Percentiles rank a stretch among this genome's conserved stretches.
Conservation (phyloP, 805 yeast species). For the Yarrowia sp. region DNA sequence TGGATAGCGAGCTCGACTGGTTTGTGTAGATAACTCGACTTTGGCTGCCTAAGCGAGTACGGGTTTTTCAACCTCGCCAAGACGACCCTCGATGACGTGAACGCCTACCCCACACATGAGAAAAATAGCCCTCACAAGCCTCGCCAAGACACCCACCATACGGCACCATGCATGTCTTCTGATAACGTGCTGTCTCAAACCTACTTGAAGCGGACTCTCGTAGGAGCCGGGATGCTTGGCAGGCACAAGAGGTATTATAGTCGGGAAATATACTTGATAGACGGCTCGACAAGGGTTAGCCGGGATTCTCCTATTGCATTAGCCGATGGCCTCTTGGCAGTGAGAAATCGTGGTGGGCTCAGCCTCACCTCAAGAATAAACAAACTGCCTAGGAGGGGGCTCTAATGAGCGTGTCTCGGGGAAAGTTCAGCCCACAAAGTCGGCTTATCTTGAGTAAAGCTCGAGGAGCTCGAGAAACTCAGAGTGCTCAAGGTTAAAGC, state of each 20-base stretch:
- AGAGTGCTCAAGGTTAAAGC: not conserved
- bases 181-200: conserved; percentile 28
- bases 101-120: not conserved
- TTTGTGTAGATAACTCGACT: not conserved
- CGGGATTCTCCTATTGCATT: not conserved
- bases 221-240: not conserved
- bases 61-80: not conserved
- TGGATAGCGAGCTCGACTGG: not conserved
- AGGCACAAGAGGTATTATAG: conserved; percentile 12
- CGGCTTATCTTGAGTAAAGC: not conserved
- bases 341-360: not conserved
- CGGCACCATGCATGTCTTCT: conserved; percentile 36
- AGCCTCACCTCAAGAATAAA: too few species aligned
- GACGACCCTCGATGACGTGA: not conserved
- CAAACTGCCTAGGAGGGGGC: not conserved
- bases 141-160: conserved; percentile 22
- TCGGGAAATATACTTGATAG: not conserved
- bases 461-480: too few species aligned
- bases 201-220: not conserved
- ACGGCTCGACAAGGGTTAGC: conserved; percentile 14
- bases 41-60: not conserved
- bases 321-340: conserved; percentile 1
- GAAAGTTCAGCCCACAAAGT: not conserved
- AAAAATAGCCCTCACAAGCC: not conserved
- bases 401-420: not conserved